Percentiles rank a stretch among this genome's conserved stretches.
Evolutionary conservation across 202 grass and related monocot genomes (phyloP).

Genomic region (Setaria italica): DNA sequence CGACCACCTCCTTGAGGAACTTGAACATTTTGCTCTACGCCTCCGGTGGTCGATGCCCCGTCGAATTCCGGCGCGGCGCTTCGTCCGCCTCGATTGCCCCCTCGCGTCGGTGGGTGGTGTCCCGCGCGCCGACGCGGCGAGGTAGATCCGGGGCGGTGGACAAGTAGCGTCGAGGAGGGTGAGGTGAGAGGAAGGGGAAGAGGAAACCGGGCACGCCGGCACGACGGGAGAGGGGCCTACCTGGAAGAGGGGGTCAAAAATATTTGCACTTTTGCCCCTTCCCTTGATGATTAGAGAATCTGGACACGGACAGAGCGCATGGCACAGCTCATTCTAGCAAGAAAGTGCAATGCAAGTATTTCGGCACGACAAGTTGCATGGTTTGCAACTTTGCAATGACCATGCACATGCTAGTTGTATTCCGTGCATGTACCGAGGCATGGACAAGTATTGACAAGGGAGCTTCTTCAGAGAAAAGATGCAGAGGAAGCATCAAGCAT

Average conservation of each 20-base stretch:
- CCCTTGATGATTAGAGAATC: slow-evolving; percentile 14
- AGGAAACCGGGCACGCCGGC: slow-evolving; percentile 16
- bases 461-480: not conserved
- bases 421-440: not conserved
- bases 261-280: slow-evolving; percentile 43
- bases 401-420: slow-evolving; percentile 26
- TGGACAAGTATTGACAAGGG: not conserved
- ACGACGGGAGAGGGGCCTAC: slow-evolving; percentile 30
- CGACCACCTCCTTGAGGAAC: slow-evolving; percentile 96
- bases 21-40: slow-evolving; percentile 75
- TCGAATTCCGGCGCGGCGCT: not conserved
- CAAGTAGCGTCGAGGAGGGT: slow-evolving; percentile 32
- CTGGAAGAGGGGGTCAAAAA: slow-evolving; percentile 31
- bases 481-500: not conserved
- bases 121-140: slow-evolving; percentile 39
- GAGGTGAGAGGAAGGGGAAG: slow-evolving; percentile 18
- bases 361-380: slow-evolving; percentile 9
- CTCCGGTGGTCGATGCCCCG: slow-evolving; percentile 28
- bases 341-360: not conserved
- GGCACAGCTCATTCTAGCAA: slow-evolving; percentile 30
- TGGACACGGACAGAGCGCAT: not conserved
- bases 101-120: slow-evolving; percentile 38
- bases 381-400: slow-evolving; percentile 22
- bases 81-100: slow-evolving; percentile 34
- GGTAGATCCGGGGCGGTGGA: slow-evolving; percentile 51